Evolutionary conservation across 306 rosid species (phyloP).

Genomic region (Dalbergia cultrata): DNA sequence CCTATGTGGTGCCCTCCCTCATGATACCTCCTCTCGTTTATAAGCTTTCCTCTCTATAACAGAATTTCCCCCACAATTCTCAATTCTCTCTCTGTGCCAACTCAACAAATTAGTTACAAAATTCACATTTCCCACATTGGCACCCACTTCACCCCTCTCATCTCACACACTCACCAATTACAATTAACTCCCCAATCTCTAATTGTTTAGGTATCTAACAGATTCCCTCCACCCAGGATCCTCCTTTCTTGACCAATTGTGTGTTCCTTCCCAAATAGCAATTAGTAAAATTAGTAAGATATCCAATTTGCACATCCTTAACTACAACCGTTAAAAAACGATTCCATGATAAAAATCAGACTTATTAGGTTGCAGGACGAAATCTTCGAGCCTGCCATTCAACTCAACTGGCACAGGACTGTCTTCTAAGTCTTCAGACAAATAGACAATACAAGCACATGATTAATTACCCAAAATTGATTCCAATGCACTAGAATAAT

Average conservation of each 20-base stretch:
- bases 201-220: no score
- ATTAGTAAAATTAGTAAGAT: slow-evolving; percentile 19
- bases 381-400: slow-evolving; percentile 18
- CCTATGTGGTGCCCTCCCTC: no score
- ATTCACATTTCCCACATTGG: no score
- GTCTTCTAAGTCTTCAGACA: slow-evolving; percentile 36
- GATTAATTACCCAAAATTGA: slow-evolving; percentile 33
- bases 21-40: no score
- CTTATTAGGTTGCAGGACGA: slow-evolving; percentile 19
- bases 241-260: slow-evolving; percentile 1
- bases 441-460: slow-evolving; percentile 1
- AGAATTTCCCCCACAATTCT: no score
- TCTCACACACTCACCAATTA: no score
- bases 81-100: no score
- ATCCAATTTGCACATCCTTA: slow-evolving; percentile 23
- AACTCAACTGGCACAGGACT: background rate
- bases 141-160: no score
- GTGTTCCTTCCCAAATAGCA: slow-evolving; percentile 31
- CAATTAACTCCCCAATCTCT: no score
- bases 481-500: slow-evolving; percentile 12
- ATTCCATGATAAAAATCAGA: background rate
- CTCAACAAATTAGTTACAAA: no score
- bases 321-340: slow-evolving; percentile 4
- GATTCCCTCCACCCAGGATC: background rate
- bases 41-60: no score